Base-by-base conservation (phyloP, 129 eudicot species). In the Lonicera japonica region DNA sequence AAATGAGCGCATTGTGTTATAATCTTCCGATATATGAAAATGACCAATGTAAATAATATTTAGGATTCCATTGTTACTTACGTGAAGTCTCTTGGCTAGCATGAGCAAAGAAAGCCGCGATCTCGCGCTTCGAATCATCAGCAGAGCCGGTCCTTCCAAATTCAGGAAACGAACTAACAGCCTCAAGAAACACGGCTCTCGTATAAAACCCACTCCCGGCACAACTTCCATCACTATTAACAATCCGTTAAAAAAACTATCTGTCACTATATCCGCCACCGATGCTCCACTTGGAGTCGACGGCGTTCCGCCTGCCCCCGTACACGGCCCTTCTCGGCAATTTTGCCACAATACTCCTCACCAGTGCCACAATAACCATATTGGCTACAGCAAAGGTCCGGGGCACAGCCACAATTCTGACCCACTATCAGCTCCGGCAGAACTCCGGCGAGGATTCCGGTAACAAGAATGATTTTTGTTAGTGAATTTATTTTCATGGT, bases 81-180 rank as follows among this genome's bases (percentile, higher is more conserved):
- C 55, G 55, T n/a, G 18, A 16, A 5, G 55, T 50, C 55, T 50
- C 55, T 0, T 50, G 55, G 21, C 20, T 50, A 14, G 55, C 55
- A 50, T 50, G 55, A 5, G 55, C 55, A 50, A 50, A 50, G 55
- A 50, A 50, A 14, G 55, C 55, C 5, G 55, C 55, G 9, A 50
- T 50, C 55, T 50, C 55, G 4, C 55, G 55, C 21, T 8, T 50
- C 15, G 21, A 14, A 17, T 50, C 55, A 17, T 50, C 55, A 0
- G 20, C 16, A 11, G 55, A 50, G 21, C 55, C 55, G 9, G 55
- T 50, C 9, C 18, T 50, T 16, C 55, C 55, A 17, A 50, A 50
- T n/a, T n/a, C 18, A 50, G 55, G 21, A 17, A 14, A 14, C 21
- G 55, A 15, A 14, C 21, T 7, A n/a, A 50, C 55, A 3, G 55